A percentile compares a stretch with the other conserved stretches of the same genome.
Evolutionary conservation across 2,329 filamentous ascomycete genomes (phyloP).

Genomic region (Myriosclerotinia curreyana): DNA sequence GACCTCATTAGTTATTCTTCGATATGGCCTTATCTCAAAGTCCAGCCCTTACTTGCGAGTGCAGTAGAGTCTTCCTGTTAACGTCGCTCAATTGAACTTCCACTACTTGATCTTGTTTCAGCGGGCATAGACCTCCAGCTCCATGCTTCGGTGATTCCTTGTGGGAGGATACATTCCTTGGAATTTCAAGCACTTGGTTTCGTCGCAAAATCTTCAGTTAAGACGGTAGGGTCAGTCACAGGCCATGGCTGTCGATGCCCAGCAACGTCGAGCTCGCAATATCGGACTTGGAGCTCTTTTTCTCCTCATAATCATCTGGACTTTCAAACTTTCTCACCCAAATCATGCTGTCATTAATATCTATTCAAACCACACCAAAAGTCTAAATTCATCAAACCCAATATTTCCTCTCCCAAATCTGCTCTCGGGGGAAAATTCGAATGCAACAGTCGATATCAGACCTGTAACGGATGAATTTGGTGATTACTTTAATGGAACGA

Average conservation of each 20-base stretch:
- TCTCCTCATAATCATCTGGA: slow-evolving; percentile 33
- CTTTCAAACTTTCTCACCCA: slow-evolving; percentile 31
- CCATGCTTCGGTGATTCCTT: slow-evolving; percentile 6
- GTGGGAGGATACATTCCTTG: slow-evolving; percentile 7
- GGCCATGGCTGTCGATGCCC: slow-evolving; percentile 30
- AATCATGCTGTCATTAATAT: slow-evolving; percentile 28
- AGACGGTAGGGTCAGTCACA: slow-evolving; percentile 1
- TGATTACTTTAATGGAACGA: slow-evolving; percentile 30
- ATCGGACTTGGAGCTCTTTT: slow-evolving; percentile 31
- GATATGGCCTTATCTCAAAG: background rate
- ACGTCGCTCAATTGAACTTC: background rate
- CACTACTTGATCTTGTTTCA: background rate
- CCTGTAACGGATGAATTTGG: slow-evolving; percentile 9
- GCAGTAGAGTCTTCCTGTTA: background rate
- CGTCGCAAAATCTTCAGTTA: background rate
- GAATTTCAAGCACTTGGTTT: background rate
- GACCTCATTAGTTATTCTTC: slow-evolving; percentile 1
- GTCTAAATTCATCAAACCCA: slow-evolving; percentile 9
- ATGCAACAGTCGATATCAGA: slow-evolving; percentile 13
- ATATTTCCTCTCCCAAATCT: background rate
- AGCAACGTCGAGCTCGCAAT: slow-evolving; percentile 31
- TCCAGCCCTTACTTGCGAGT: slow-evolving; percentile 2
- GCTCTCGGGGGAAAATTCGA: slow-evolving; percentile 1
- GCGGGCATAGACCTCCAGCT: background rate
- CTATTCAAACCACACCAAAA: slow-evolving; percentile 24